Base-by-base conservation (phyloP, 805 yeast species). In the Candida glaebosa region DNA sequence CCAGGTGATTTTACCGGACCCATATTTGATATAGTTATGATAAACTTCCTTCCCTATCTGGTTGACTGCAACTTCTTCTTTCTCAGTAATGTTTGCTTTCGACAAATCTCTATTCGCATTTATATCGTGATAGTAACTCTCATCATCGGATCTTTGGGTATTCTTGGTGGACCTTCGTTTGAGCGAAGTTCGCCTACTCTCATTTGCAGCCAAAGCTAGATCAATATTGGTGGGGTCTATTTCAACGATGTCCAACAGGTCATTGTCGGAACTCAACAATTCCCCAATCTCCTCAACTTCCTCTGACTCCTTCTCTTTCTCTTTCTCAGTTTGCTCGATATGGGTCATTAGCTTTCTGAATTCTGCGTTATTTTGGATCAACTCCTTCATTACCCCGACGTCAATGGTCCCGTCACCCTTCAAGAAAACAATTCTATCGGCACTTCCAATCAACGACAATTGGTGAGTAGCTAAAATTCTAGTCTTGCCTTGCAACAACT, bases 61-160 rank as follows among this genome's bases (percentile, higher is more conserved):
- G 52, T 80, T 79, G 15, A 73, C 78, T 3, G 83, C 81, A 38
- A 76, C 65, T 48, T 75, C 81, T 61, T 82, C 87, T 31, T 68
- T 74, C 18, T 58, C 50, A 18, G 67, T 64, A 4, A 57, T 17
- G 17, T 37, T 41, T 10, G 53, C 58, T 26, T 45, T 40, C 12
- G 37, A 42, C 8, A 41, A 36, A 32, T 40, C 41, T 19, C 48
- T 45, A 16, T 43, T 39, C 16, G 38, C 34, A 34, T 42, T 19
- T 18, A 34, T 34, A 15, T 34, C 37, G 12, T 34, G 37, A 24
- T 46, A 43, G 40, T 26, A 48, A 26, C 20, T 26, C 20, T 34
- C 37, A 34, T 34, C 37, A 8, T 34, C 37, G 5, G 7, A 8
- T 18, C 16, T 10, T 22, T 7, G 9, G 6, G 26, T 22, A 22